Evolutionary conservation across 2,329 filamentous ascomycete genomes (phyloP).

Genomic region (Trichophyton verrucosum): DNA sequence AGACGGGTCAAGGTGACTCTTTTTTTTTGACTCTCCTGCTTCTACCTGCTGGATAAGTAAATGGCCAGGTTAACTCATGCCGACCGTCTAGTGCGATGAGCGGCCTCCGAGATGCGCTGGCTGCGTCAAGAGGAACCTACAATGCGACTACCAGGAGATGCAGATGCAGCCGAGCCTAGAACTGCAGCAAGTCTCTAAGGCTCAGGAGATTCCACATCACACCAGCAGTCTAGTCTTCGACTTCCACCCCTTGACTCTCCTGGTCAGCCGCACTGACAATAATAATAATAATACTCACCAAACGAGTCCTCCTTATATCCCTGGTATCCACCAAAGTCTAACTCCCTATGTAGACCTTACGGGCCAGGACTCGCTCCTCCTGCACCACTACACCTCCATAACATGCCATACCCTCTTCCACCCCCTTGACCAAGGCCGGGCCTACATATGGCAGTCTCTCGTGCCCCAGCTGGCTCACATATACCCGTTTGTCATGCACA

Average conservation of each 20-base stretch:
- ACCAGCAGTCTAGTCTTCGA: neutral
- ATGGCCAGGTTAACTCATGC: neutral
- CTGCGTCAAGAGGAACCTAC: constrained; percentile 16
- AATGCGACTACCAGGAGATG: constrained; percentile 14
- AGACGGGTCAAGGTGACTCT: constrained; percentile 23
- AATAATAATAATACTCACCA: no score
- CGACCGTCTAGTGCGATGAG: constrained; percentile 15
- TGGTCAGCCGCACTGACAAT: no score
- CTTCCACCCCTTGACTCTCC: neutral
- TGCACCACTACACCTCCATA: constrained; percentile 29
- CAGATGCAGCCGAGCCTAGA: no score
- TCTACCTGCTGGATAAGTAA: neutral
- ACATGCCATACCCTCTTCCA: constrained; percentile 19
- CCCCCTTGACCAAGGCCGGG: neutral
- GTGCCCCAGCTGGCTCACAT: constrained; percentile 15
- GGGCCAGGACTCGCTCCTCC: constrained; percentile 28
- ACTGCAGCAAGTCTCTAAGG: no score
- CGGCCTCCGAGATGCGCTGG: constrained; percentile 14
- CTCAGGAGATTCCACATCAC: no score
- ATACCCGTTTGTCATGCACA: constrained; percentile 18
- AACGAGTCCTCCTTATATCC: no score
- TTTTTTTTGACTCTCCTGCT: neutral
- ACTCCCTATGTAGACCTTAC: constrained; percentile 15
- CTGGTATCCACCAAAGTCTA: no score
- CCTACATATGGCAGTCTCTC: constrained; percentile 14